A percentile compares a stretch with the other conserved stretches of the same genome.
phyloP scores from a whole-genome alignment of 2,329 filamentous ascomycete genomes.

The Coniochaeta sp. region DNA sequence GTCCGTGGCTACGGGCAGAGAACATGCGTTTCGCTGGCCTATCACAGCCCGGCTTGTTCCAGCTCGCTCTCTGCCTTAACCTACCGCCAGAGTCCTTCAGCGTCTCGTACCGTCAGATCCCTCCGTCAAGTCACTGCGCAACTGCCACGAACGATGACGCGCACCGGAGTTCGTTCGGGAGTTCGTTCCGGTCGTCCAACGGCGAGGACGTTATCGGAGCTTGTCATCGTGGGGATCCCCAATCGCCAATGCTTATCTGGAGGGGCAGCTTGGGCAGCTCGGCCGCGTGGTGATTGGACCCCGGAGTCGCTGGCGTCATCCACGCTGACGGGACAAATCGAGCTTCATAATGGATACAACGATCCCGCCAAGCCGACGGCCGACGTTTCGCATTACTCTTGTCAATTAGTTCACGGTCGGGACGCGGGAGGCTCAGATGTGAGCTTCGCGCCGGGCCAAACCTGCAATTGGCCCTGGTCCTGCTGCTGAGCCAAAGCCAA shows the following conservation, averaged over 20 bases:
- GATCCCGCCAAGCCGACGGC: background rate
- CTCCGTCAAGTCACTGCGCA: background rate
- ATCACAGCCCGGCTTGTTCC: no score
- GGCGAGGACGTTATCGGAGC: background rate
- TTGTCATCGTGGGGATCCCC: background rate
- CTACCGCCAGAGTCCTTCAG: background rate
- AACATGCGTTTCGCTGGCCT: background rate
- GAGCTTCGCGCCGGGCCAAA: background rate
- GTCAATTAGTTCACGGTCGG: background rate
- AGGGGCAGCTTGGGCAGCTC: background rate
- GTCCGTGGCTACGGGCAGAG: background rate
- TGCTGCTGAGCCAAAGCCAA: background rate
- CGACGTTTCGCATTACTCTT: slow-evolving; percentile 1
- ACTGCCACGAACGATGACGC: background rate
- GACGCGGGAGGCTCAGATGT: background rate
- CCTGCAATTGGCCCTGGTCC: background rate
- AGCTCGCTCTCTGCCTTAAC: background rate
- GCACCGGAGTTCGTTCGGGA: background rate
- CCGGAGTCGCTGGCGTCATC: slow-evolving; percentile 2
- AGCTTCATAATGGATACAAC: slow-evolving; percentile 2
- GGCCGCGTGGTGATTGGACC: background rate
- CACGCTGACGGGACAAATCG: background rate
- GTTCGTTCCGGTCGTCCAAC: background rate
- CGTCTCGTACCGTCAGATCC: background rate
- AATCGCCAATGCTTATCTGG: slow-evolving; percentile 1